Percentiles rank a stretch among this genome's conserved stretches.
Conservation (phyloP, 148 eudicot species). For the Camellia sinensis region DNA sequence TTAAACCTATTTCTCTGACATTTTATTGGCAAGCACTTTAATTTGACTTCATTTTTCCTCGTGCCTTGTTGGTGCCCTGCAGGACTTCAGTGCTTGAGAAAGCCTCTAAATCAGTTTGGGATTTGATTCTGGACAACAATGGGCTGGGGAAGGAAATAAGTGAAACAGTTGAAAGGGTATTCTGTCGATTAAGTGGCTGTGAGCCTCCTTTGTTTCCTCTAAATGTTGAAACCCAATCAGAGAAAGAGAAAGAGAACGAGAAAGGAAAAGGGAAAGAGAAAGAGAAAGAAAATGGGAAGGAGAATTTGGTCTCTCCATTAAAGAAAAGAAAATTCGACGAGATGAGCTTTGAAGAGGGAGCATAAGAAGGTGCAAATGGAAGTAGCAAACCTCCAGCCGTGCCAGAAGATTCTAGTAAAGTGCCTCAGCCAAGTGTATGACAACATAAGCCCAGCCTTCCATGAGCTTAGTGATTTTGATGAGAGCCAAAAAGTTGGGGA, state of each 20-base stretch:
- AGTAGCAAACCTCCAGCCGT: conserved; percentile 9
- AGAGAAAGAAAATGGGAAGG: conserved; percentile 31
- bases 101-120: conserved; percentile 97
- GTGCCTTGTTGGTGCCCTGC: conserved; percentile 24
- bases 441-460: not conserved
- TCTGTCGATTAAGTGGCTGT: conserved; percentile 80
- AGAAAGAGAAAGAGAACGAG: conserved; percentile 21
- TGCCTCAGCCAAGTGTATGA: conserved; percentile 12
- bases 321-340: conserved; percentile 66
- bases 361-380: conserved; percentile 36
- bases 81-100: conserved; percentile 79
- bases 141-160: conserved; percentile 83
- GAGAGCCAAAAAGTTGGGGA: not conserved
- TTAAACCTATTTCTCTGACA: too few relatives aligned
- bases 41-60: not conserved
- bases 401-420: conserved; percentile 8
- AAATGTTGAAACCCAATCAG: conserved; percentile 38
- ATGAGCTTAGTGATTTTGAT: too few relatives aligned
- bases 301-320: conserved; percentile 38
- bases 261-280: conserved; percentile 25
- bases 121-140: conserved; percentile 67
- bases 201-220: conserved; percentile 75
- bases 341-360: conserved; percentile 38
- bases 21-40: not conserved
- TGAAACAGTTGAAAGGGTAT: conserved; percentile 87